phyloP scores from a whole-genome alignment of 176 grass and related monocot species.

The maize (Zea mays) region Zm-B73-REFERENCE-NAM-5.0 NC_050096.1:294257501-294258000 shows the following conservation, averaged over 20 bases:
- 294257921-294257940: too few species aligned
- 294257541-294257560: not conserved
- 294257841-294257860: too few species aligned
- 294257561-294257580: constrained; percentile 5
- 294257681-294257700: not conserved
- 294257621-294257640: not conserved
- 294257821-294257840: not conserved
- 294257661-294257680: not conserved
- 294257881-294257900: not conserved
- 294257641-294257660: not conserved
- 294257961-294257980: not conserved
- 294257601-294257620: constrained; percentile 10
- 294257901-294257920: not conserved
- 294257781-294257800: constrained; percentile 18
- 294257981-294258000: not conserved
- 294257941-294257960: not conserved
- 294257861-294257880: too few species aligned
- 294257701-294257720: not conserved
- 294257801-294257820: constrained; percentile 14
- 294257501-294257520: not conserved
- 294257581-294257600: constrained; percentile 10
- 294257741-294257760: not conserved
- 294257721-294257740: constrained; percentile 29
- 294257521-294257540: not conserved
- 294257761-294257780: constrained; percentile 20